Conservation (phyloP, 345 rosid genomes). For the Melastoma malabathricum region DNA sequence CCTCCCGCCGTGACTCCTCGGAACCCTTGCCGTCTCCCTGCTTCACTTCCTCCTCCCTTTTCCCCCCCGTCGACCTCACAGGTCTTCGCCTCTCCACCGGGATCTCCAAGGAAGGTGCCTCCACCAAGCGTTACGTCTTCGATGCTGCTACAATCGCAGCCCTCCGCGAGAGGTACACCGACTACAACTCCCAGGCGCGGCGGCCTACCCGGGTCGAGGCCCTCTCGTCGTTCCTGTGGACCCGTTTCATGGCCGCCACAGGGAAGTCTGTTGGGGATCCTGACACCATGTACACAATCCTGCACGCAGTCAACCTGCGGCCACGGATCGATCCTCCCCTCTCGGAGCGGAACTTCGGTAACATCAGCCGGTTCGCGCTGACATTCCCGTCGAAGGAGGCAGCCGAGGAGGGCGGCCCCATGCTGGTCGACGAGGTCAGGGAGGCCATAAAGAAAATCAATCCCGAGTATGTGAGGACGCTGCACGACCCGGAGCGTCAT, state of each 20-base stretch:
- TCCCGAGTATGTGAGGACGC: slow-evolving; percentile 11
- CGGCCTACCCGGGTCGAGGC: slow-evolving; percentile 12
- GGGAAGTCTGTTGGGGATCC: not conserved
- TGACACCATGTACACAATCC: slow-evolving; percentile 5
- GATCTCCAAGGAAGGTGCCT: slow-evolving; percentile 19
- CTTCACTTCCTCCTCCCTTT: slow-evolving; percentile 19
- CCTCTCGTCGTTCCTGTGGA: slow-evolving; percentile 11
- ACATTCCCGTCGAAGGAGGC: slow-evolving; percentile 1
- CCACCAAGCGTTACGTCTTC: slow-evolving; percentile 26
- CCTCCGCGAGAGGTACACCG: slow-evolving; percentile 15
- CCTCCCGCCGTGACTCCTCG: slow-evolving; percentile 5
- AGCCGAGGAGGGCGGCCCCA: not conserved
- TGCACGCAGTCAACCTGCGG: slow-evolving; percentile 14
- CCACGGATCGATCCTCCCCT: slow-evolving; percentile 11
- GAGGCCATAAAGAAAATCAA: slow-evolving; percentile 12
- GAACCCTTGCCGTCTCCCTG: slow-evolving; percentile 12
- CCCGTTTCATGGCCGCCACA: slow-evolving; percentile 12
- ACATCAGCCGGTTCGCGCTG: slow-evolving; percentile 11
- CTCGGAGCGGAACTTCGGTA: slow-evolving; percentile 11
- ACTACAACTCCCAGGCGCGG: not conserved
- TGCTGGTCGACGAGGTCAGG: slow-evolving; percentile 8
- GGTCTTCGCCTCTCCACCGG: slow-evolving; percentile 8
- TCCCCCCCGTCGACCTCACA: slow-evolving; percentile 29
- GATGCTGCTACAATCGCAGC: slow-evolving; percentile 12
- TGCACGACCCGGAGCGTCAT: slow-evolving; percentile 3